Conservation (phyloP, 73 alveolate species). For the Breviolum minutum region DNA sequence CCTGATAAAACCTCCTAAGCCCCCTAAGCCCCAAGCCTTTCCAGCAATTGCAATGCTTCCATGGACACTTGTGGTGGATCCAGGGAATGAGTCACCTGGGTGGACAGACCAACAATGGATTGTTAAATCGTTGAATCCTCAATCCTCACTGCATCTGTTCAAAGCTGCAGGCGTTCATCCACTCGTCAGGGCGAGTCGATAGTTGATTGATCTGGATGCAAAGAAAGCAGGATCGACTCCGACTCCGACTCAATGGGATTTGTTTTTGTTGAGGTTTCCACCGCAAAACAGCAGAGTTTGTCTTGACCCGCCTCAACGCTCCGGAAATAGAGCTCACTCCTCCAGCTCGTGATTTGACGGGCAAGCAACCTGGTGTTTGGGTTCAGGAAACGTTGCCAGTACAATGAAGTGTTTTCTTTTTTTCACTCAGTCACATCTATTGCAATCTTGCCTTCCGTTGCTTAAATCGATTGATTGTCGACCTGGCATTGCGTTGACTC, state of each 20-base stretch:
- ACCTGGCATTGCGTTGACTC: constrained; percentile 2
- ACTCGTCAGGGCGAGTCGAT: constrained; percentile 81
- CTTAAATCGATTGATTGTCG: constrained; percentile 83
- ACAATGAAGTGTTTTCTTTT: too few relatives aligned
- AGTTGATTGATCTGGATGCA: constrained; percentile 6
- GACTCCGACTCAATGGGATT: neutral
- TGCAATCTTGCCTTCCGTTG: constrained; percentile 48
- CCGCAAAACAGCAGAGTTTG: too few relatives aligned
- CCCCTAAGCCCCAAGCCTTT: neutral
- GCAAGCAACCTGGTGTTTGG: constrained; percentile 40
- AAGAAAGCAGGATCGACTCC: neutral
- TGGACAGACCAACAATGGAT: neutral
- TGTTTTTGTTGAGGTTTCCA: neutral
- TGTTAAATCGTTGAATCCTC: too few relatives aligned
- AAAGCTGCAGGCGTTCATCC: constrained; percentile 52
- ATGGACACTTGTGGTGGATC: constrained; percentile 78
- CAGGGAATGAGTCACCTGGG: constrained; percentile 75
- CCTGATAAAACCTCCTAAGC: too few relatives aligned
- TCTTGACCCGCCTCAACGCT: constrained; percentile 36
- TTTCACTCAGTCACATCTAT: neutral
- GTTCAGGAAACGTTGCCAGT: neutral
- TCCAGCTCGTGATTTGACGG: constrained; percentile 87
- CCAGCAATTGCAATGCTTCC: constrained; percentile 60
- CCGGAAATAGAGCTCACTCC: constrained; percentile 88
- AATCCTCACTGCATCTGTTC: neutral